phyloP scores from a whole-genome alignment of 805 yeast genomes.

The Kregervanrija delftensis region DNA sequence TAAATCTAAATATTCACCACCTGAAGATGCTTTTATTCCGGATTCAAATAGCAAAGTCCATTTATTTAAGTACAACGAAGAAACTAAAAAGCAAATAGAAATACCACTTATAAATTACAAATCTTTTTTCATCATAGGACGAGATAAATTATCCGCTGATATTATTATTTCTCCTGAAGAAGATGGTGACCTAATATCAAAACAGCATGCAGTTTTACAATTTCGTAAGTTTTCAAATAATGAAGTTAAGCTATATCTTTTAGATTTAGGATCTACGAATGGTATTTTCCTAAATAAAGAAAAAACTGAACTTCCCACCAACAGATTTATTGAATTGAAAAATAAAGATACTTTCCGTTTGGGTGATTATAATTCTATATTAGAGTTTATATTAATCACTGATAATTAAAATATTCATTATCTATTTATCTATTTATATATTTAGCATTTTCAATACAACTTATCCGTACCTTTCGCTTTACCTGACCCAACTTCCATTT shows the following conservation, averaged over 20 bases:
- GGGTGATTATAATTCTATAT: conserved; percentile 20
- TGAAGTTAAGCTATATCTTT: conserved; percentile 14
- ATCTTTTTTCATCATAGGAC: conserved; percentile 23
- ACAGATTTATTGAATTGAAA: conserved; percentile 20
- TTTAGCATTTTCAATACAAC: conserved; percentile 1
- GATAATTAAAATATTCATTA: conserved; percentile 1
- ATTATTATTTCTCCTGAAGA: conserved; percentile 13
- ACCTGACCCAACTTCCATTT: conserved; percentile 76
- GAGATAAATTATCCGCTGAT: conserved; percentile 15
- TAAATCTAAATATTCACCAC: conserved; percentile 12
- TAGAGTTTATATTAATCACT: conserved; percentile 19
- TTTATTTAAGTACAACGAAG: conserved; percentile 5
- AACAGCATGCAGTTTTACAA: conserved; percentile 26
- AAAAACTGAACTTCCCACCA: conserved; percentile 17
- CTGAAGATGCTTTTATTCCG: conserved; percentile 15
- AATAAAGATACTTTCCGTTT: conserved; percentile 20
- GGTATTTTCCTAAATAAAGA: conserved; percentile 26
- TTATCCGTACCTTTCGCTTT: conserved; percentile 71
- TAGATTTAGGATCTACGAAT: conserved; percentile 25
- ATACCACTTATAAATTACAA: conserved; percentile 17
- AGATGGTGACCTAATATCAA: conserved; percentile 16
- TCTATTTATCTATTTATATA: neutral
- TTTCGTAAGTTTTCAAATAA: conserved; percentile 12
- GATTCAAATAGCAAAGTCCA: conserved; percentile 13
- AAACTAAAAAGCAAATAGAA: conserved; percentile 7